Evolutionary conservation across 331 rosid genomes (phyloP).

Genomic region (Malus hybrid): DNA sequence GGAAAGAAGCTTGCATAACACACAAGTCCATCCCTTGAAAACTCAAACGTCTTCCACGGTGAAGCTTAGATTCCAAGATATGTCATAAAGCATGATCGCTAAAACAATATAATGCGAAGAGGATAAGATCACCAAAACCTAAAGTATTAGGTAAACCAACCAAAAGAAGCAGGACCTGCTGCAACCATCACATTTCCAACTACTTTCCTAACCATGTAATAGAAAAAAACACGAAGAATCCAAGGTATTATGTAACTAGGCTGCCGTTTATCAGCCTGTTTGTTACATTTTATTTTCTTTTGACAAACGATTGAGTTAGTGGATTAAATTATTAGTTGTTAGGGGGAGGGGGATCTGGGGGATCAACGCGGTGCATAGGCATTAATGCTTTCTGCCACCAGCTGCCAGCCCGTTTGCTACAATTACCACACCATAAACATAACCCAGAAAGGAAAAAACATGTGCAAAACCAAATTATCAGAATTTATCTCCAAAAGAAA

Average conservation of each 20-base stretch:
- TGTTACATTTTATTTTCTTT: not conserved
- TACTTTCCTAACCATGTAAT: not conserved
- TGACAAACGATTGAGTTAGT: too few species aligned
- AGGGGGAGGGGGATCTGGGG: too few species aligned
- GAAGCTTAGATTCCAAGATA: not conserved
- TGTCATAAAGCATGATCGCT: not conserved
- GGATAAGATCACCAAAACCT: not conserved
- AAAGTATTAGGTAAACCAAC: not conserved
- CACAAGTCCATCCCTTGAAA: not conserved
- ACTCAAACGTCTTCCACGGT: not conserved
- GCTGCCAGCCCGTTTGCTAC: not conserved
- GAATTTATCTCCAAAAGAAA: not conserved
- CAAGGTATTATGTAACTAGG: not conserved
- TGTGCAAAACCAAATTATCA: not conserved
- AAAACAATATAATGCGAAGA: not conserved
- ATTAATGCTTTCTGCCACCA: too few species aligned
- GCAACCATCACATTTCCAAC: conserved; percentile 1
- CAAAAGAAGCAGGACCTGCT: not conserved
- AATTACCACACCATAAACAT: not conserved
- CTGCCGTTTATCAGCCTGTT: not conserved
- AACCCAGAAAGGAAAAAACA: not conserved
- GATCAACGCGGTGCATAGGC: too few species aligned
- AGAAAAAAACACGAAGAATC: not conserved
- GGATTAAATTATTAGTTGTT: too few species aligned
- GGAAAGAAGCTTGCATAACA: not conserved